Base-by-base conservation (phyloP, 129 eudicot species). In the Flaveria trinervia region DNA sequence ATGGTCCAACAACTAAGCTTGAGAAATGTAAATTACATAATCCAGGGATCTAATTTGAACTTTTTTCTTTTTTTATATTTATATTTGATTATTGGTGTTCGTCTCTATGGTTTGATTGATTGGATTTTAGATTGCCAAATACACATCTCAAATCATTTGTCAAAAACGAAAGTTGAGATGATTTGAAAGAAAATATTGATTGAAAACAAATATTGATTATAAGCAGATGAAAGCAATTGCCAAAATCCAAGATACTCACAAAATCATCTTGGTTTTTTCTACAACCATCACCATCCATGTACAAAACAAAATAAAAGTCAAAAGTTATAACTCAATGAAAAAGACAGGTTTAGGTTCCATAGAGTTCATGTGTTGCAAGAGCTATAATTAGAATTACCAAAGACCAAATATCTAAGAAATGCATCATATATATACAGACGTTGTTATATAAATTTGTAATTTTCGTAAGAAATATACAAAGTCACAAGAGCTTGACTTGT, bases 251-350 rank as follows among this genome's bases (percentile, higher is more conserved):
- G 9, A 54, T 17, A 54, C 60, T 49, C 54, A 17, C 62, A 60
- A 60, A 25, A 60, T 60, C 66, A 57, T 23, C 66, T 60, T 60
- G 66, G 39, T 23, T 59, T 22, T 8, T 59, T 23, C 66, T 60
- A 23, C 39, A 25, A 60, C 62, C 62, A 56, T 36, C 36, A 23
- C 66, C 39, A 60, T 16, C 39, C 39, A 60, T 25, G n/a, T 11
- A 60, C 39, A 60, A 60, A 60, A 60, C 66, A 60, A 60, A 25
- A 11, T 60, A 60, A 25, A 60, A 41, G 66, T 60, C 66, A 60
- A 60, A 60, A 10, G 66, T 11, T 9, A 50, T 50, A 16, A 10
- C 3, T 45, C 49, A 0, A 1, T 2, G n/a, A 52, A 52, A 52
- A n/a, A 52, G 23, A 52, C 17, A 52, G 23, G 23, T 16, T 52